Conservation (phyloP, 169 alveolate species). For the Plasmodium berghei region DNA sequence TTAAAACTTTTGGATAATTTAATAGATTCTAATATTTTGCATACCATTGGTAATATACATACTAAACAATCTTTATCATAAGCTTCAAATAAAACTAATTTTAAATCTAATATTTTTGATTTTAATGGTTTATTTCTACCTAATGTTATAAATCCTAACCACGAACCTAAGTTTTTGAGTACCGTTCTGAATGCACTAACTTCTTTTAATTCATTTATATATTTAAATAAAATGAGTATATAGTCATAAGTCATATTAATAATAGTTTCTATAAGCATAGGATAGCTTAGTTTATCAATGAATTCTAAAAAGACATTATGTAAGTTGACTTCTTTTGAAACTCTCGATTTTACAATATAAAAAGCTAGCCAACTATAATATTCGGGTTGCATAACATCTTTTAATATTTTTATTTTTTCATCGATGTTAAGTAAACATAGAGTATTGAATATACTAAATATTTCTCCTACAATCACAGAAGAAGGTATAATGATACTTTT, state of each 20-base stretch:
- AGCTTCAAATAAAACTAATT: conserved; percentile 89
- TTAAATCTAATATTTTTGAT: conserved; percentile 90
- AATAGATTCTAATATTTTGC: conserved; percentile 88
- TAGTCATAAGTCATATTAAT: conserved; percentile 90
- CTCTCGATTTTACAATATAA: conserved; percentile 92
- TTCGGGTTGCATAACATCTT: conserved; percentile 86
- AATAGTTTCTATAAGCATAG: conserved; percentile 85
- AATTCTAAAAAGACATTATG: conserved; percentile 90
- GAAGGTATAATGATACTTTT: conserved; percentile 79
- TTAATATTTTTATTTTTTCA: conserved; percentile 85
- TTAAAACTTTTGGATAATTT: conserved; percentile 86
- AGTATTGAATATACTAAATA: conserved; percentile 84
- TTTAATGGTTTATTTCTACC: conserved; percentile 91
- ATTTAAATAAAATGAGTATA: conserved; percentile 86
- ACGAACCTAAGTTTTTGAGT: conserved; percentile 91
- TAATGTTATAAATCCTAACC: conserved; percentile 93
- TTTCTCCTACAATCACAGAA: conserved; percentile 79
- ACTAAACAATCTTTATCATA: conserved; percentile 87
- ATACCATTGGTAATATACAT: conserved; percentile 91
- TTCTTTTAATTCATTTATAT: conserved; percentile 86
- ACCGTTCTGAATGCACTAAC: conserved; percentile 89
- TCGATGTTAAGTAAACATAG: conserved; percentile 81
- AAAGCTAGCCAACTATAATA: conserved; percentile 89
- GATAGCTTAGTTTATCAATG: conserved; percentile 85
- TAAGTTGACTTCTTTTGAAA: conserved; percentile 92